Percentiles rank a stretch among this genome's conserved stretches.
phyloP scores from a whole-genome alignment of 2,329 filamentous ascomycete species.

The Pleoardoris graminearum region DNA sequence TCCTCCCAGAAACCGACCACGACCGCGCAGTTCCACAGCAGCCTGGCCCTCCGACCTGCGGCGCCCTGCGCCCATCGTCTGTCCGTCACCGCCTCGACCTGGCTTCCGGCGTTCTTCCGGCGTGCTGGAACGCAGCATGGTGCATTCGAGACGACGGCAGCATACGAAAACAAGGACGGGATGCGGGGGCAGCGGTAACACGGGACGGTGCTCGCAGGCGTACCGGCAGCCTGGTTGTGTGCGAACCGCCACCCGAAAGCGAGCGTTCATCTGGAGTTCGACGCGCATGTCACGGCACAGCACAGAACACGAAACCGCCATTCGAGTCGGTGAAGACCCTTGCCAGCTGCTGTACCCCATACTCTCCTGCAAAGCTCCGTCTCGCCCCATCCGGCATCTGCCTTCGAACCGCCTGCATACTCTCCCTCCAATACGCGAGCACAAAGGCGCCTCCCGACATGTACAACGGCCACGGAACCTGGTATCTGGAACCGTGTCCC shows the following conservation, averaged over 20 bases:
- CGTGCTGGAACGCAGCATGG: conserved; percentile 10
- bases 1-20: not conserved
- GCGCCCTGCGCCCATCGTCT: conserved; percentile 7
- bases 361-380: conserved; percentile 7
- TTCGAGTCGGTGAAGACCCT: conserved; percentile 18
- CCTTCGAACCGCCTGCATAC: conserved; percentile 4
- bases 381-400: conserved; percentile 1
- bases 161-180: conserved; percentile 33
- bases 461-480: conserved; percentile 18
- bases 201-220: conserved; percentile 18
- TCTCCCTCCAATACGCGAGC: conserved; percentile 12
- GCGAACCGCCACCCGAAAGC: conserved; percentile 16
- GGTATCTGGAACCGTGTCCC: conserved; percentile 20
- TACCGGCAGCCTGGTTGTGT: conserved; percentile 16
- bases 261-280: conserved; percentile 5
- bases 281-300: conserved; percentile 4
- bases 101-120: conserved; percentile 10
- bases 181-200: conserved; percentile 33
- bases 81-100: conserved; percentile 14
- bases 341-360: conserved; percentile 11
- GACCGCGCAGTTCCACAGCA: conserved; percentile 15
- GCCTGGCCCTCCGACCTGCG: conserved; percentile 11
- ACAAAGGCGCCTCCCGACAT: conserved; percentile 8
- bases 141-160: conserved; percentile 4
- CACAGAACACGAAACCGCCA: conserved; percentile 3